These are phyloP conservation scores for Apodospora peruviana DNA, from an alignment of 495 filamentous ascomycete genomes.

Conservation along the genomic window DNA sequence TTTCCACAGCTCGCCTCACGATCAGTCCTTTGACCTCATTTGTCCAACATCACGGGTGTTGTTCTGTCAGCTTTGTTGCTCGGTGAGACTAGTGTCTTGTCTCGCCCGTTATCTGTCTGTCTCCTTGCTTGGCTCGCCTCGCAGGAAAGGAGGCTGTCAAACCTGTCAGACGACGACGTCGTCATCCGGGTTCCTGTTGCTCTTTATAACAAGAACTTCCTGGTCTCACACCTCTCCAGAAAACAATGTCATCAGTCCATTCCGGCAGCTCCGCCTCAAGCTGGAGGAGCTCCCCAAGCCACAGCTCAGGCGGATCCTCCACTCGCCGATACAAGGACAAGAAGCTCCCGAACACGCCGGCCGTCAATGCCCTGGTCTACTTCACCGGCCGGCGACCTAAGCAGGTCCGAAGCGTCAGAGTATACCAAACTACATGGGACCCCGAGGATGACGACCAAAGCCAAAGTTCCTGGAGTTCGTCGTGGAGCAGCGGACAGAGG, in stretches of 20 bases:
- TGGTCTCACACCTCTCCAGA: neutral
- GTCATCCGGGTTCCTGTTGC: too few species aligned
- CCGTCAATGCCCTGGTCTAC: slow-evolving; percentile 19
- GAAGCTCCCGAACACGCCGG: slow-evolving; percentile 12
- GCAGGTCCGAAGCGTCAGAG: slow-evolving; percentile 18
- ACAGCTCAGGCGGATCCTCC: slow-evolving; percentile 3
- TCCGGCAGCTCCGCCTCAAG: slow-evolving; percentile 4
- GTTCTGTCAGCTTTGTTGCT: neutral
- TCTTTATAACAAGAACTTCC: too few species aligned
- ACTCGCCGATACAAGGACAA: slow-evolving; percentile 10
- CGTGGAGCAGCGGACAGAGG: slow-evolving; percentile 6
- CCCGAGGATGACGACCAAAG: slow-evolving; percentile 16
- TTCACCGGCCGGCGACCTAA: slow-evolving; percentile 18
- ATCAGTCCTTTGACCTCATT: neutral
- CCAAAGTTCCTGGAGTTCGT: slow-evolving; percentile 14
- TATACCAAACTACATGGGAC: slow-evolving; percentile 17
- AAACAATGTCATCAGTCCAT: slow-evolving; percentile 1
- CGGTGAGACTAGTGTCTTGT: neutral
- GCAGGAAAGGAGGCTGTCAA: neutral
- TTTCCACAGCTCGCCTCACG: slow-evolving; percentile 2
- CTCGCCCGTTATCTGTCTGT: neutral
- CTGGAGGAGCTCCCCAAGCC: slow-evolving; percentile 4
- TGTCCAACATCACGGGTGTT: neutral
- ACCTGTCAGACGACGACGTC: neutral
- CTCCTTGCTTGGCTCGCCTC: neutral